Percentiles rank a stretch among this genome's conserved stretches.
Conservation (phyloP, 1,139 yeast genomes). For the Suhomyces chickasaworum region DNA sequence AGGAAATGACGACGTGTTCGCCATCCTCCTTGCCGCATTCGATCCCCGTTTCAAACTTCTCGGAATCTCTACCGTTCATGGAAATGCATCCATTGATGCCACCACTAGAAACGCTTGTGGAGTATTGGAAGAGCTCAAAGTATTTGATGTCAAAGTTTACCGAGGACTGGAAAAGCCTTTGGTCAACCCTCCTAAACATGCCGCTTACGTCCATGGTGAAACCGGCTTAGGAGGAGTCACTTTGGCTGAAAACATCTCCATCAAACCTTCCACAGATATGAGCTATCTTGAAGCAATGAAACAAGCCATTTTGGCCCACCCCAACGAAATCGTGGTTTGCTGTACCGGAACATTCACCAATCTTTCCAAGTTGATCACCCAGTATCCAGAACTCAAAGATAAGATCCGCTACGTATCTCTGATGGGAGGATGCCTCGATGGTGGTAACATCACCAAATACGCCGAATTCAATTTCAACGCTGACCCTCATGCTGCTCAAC, state of each 20-base stretch:
- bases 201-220: slow-evolving; percentile 71
- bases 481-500: slow-evolving; percentile 75
- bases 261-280: slow-evolving; percentile 28
- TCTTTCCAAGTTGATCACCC: slow-evolving; percentile 52
- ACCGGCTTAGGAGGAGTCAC: slow-evolving; percentile 76
- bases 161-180: slow-evolving; percentile 66
- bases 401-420: slow-evolving; percentile 56
- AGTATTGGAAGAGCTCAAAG: slow-evolving; percentile 58
- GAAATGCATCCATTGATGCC: slow-evolving; percentile 67
- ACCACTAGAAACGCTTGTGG: slow-evolving; percentile 75
- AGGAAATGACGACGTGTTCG: slow-evolving; percentile 88
- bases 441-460: slow-evolving; percentile 46
- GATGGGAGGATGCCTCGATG: slow-evolving; percentile 75
- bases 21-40: slow-evolving; percentile 63
- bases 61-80: slow-evolving; percentile 83
- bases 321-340: slow-evolving; percentile 54
- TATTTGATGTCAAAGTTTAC: slow-evolving; percentile 56
- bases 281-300: slow-evolving; percentile 61
- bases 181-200: slow-evolving; percentile 47
- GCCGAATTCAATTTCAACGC: slow-evolving; percentile 81
- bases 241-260: slow-evolving; percentile 52
- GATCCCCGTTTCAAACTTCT: slow-evolving; percentile 60
- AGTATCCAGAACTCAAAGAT: slow-evolving; percentile 52
- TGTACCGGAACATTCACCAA: slow-evolving; percentile 81
- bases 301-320: slow-evolving; percentile 44